Percentiles rank a stretch among this genome's conserved stretches.
Evolutionary conservation across 257 asterid genomes (phyloP).

Genomic region (Fraxinus cuspidata): DNA sequence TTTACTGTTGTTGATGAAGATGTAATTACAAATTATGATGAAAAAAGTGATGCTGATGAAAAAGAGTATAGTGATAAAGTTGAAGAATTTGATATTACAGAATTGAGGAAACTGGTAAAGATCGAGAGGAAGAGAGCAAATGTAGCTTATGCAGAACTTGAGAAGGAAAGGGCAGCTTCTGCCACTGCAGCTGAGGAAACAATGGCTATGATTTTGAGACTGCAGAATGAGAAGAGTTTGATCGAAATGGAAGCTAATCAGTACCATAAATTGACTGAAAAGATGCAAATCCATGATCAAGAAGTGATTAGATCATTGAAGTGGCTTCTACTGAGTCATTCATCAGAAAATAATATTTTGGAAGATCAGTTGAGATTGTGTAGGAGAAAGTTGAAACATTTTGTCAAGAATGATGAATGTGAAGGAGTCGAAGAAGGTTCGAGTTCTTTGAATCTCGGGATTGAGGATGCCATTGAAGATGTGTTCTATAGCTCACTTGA

Average conservation of each 20-base stretch:
- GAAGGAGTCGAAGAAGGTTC: neutral
- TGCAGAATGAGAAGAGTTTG: slow-evolving; percentile 73
- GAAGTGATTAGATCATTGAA: slow-evolving; percentile 72
- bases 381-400: neutral
- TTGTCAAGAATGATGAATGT: neutral
- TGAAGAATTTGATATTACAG: neutral
- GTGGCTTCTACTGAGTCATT: slow-evolving; percentile 61
- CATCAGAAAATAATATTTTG: slow-evolving; percentile 40
- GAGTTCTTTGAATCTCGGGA: neutral
- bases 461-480: neutral
- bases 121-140: slow-evolving; percentile 28
- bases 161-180: slow-evolving; percentile 63
- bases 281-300: slow-evolving; percentile 76
- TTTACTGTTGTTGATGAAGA: neutral
- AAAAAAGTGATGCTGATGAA: neutral
- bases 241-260: slow-evolving; percentile 71
- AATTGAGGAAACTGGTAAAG: neutral
- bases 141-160: slow-evolving; percentile 55
- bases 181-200: slow-evolving; percentile 85
- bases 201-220: slow-evolving; percentile 83
- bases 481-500: neutral
- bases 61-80: neutral
- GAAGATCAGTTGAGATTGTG: slow-evolving; percentile 12
- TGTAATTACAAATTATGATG: neutral
- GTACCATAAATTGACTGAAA: slow-evolving; percentile 65